Percentiles rank a stretch among this genome's conserved stretches.
phyloP scores from a whole-genome alignment of 257 asterid genomes.

The Solanum rostratum region DNA sequence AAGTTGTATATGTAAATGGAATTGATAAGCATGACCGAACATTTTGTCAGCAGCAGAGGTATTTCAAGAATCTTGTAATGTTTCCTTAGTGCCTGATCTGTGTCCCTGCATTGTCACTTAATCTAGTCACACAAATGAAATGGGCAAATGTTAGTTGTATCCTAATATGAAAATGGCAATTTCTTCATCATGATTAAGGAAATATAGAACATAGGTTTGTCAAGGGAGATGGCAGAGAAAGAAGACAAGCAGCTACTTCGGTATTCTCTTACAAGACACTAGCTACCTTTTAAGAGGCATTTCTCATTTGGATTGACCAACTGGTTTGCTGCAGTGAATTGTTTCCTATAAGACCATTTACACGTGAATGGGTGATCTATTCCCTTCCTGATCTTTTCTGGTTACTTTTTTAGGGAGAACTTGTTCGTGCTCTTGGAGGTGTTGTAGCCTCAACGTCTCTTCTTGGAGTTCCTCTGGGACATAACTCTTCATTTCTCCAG shows the following conservation, averaged over 20 bases:
- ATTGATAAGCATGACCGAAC: background rate
- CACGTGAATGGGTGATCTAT: background rate
- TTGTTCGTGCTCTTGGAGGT: slow-evolving; percentile 87
- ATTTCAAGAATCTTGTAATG: background rate
- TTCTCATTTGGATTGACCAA: background rate
- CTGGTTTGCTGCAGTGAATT: background rate
- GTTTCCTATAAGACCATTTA: background rate
- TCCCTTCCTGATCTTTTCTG: background rate
- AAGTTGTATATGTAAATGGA: background rate
- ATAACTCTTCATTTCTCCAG: slow-evolving; percentile 95
- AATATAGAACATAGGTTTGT: background rate
- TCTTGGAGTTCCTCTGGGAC: slow-evolving; percentile 97
- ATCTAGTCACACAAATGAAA: background rate
- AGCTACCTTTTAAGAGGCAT: background rate
- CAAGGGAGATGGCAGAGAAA: background rate
- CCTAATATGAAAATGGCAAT: background rate
- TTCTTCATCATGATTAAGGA: background rate
- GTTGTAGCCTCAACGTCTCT: slow-evolving; percentile 72
- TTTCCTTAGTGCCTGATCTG: background rate
- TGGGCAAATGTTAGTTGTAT: background rate
- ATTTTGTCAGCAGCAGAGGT: background rate
- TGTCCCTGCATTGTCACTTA: background rate
- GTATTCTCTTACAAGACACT: background rate
- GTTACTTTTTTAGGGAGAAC: slow-evolving; percentile 56
- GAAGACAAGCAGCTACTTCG: background rate